Conservation (phyloP, 306 rosid species). For the Dalbergia cultrata region DNA sequence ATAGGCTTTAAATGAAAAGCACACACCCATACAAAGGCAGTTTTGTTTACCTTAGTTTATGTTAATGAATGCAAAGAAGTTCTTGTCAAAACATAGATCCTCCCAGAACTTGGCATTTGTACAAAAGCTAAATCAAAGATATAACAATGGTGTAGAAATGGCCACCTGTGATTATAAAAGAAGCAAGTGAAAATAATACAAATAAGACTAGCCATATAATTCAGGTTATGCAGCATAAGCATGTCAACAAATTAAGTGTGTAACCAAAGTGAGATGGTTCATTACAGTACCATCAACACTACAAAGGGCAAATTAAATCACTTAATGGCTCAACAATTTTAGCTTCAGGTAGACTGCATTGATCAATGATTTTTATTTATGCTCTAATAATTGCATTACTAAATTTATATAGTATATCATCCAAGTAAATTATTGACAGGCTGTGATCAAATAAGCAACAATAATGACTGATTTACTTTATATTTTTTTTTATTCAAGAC, state of each 20-base stretch:
- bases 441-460: not conserved
- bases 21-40: no score
- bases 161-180: slow-evolving; percentile 20
- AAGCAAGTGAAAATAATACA: slow-evolving; percentile 33
- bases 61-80: no score
- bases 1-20: no score
- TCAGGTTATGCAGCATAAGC: slow-evolving; percentile 17
- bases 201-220: slow-evolving; percentile 11
- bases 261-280: slow-evolving; percentile 35
- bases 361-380: not conserved
- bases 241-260: not conserved
- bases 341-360: slow-evolving; percentile 8
- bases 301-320: slow-evolving; percentile 1
- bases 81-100: no score
- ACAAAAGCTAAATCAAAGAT: no score
- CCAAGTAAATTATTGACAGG: not conserved
- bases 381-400: slow-evolving; percentile 20
- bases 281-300: slow-evolving; percentile 11
- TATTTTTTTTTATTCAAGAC: not conserved
- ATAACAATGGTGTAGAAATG: no score
- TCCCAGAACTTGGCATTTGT: no score
- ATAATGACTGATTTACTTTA: slow-evolving; percentile 17
- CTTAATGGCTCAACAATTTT: slow-evolving; percentile 5
- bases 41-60: no score
- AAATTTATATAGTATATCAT: slow-evolving; percentile 9